Evolutionary conservation across 768 basidiomycete species (phyloP), one percentile per base, ranked within the genome.

Genomic region (Sarcodon sp.): DNA sequence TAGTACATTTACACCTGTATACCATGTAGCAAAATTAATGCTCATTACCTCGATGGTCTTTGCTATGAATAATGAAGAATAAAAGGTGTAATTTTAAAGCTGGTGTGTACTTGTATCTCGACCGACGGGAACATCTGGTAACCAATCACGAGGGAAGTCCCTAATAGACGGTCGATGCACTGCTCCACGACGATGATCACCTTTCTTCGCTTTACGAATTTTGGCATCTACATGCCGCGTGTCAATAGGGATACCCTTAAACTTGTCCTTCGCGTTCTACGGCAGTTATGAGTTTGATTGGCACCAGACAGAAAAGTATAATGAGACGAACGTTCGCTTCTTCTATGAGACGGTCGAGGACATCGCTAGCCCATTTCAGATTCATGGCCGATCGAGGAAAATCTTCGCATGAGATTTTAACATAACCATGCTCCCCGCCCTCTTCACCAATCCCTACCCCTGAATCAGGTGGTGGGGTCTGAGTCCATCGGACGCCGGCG

Each of bases 321-420:
- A 37, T 38, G 44, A 46, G 16, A 75, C 89, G 55, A 59, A 96
- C 94, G 62, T 92, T 90, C 8, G 92, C 88, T 57, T 82, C 83
- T n/a, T 63, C 65, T 52, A 97, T 61, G 38, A 99, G 66, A 55
- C 73, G 67, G 58, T 92, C 86, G 47, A 99, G 63, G 12, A 79
- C 73, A 59, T 98, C 93, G 54, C 84, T 86, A 36, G 86, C 88
- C 86, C 90, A 94, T 64, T 93, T 94, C 57, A 94, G 69, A 64
- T 99, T 99, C 86, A 87, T 83, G 27, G 78, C 71, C 1, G 81
- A 76, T 54, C 77, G 71, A 6, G 81, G 79, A 64, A 90, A 94
- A 63, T 85, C 78, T 57, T 97, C 93, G 59, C 87, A 91, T 0
- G 85, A 75, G 51, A 98, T 86, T 68, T 92, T 92, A 64, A 99